Evolutionary conservation across 225 moss, liverwort and hornwort species (phyloP).

Genomic region (Marchantia paleacea): DNA sequence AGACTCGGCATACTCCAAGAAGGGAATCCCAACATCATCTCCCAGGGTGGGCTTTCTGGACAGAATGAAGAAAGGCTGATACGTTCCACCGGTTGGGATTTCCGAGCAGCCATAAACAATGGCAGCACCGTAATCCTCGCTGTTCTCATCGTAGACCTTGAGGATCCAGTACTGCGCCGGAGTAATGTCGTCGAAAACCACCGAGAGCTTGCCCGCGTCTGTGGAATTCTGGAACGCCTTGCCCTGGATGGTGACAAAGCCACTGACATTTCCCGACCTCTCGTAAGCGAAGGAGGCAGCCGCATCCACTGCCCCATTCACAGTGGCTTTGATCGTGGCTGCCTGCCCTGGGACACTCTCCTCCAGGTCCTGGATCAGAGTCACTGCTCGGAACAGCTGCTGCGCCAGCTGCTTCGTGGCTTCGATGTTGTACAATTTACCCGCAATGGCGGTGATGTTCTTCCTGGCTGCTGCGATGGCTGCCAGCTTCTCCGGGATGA

Average conservation of each 20-base stretch:
- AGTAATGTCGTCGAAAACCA: conserved; percentile 8
- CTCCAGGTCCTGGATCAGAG: conserved; percentile 29
- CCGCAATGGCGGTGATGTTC: conserved; percentile 27
- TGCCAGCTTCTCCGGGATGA: conserved; percentile 2
- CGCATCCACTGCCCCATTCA: conserved; percentile 12
- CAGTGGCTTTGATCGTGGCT: conserved; percentile 24
- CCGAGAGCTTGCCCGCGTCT: conserved; percentile 25
- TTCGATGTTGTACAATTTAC: conserved; percentile 12
- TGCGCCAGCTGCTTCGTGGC: conserved; percentile 18
- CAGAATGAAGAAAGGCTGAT: conserved; percentile 37
- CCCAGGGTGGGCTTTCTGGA: conserved; percentile 34
- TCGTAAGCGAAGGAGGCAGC: conserved; percentile 24
- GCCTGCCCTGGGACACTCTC: conserved; percentile 26
- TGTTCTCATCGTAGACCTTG: conserved; percentile 22
- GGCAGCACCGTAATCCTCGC: conserved; percentile 35
- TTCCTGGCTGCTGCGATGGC: conserved; percentile 21
- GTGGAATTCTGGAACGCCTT: conserved; percentile 13
- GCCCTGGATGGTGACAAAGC: conserved; percentile 18
- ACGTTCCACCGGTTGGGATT: conserved; percentile 22
- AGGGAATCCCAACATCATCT: conserved; percentile 4
- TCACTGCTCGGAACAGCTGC: conserved; percentile 27
- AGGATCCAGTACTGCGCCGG: conserved; percentile 42
- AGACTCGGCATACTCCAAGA: conserved; percentile 18
- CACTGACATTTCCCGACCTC: conserved; percentile 14
- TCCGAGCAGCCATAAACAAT: conserved; percentile 37